Conservation (phyloP, 1,284 basidiomycete genomes). For the Exsudoporus floridanus region DNA sequence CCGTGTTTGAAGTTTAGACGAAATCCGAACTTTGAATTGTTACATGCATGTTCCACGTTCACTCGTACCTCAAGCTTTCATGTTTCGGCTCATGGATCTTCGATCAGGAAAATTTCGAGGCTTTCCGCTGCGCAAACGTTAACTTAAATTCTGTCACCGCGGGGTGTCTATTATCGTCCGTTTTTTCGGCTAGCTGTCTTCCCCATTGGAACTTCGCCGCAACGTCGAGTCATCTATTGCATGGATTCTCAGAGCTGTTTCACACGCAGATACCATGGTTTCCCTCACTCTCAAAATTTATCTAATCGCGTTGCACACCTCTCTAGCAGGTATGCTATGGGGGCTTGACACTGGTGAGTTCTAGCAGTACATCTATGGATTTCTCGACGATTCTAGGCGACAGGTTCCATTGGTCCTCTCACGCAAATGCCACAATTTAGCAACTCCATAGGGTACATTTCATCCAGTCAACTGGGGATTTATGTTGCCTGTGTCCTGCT, state of each 20-base stretch:
- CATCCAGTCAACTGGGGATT: constrained; percentile 42
- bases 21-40: too few relatives aligned
- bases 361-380: neutral
- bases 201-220: neutral
- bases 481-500: constrained; percentile 48
- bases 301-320: constrained; percentile 29
- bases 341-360: constrained; percentile 33
- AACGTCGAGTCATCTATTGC: neutral
- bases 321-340: constrained; percentile 35
- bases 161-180: neutral
- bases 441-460: constrained; percentile 35
- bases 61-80: too few relatives aligned
- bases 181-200: neutral
- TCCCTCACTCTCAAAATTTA: constrained; percentile 23
- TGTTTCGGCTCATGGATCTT: too few relatives aligned
- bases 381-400: neutral
- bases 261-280: constrained; percentile 11
- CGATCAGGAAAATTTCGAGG: too few relatives aligned
- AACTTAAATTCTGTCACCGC: too few relatives aligned
- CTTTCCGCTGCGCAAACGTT: too few relatives aligned
- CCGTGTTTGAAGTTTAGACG: too few relatives aligned
- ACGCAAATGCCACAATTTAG: constrained; percentile 47
- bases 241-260: neutral
- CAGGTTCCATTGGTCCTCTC: constrained; percentile 46
- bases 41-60: too few relatives aligned